These are phyloP conservation scores for Pichia sp. DNA, from an alignment of 1,139 yeast genomes.

Conservation along the genomic window DNA sequence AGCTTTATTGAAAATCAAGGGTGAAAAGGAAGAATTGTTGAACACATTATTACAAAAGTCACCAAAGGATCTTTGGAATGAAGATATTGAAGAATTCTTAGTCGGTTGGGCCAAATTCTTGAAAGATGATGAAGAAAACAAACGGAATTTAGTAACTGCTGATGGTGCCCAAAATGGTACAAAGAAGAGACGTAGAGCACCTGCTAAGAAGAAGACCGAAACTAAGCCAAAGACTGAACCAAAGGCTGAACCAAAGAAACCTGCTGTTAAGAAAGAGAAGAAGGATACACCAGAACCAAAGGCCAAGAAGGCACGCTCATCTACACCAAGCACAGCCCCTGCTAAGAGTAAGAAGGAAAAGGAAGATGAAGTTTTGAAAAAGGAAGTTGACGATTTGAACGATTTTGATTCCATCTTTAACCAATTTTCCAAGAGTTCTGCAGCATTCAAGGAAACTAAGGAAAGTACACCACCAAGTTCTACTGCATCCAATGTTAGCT, in stretches of 20 bases:
- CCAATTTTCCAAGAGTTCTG: conserved; percentile 17
- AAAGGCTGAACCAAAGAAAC: conserved; percentile 7
- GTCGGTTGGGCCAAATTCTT: conserved; percentile 65
- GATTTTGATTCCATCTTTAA: conserved; percentile 28
- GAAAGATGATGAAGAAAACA: conserved; percentile 47
- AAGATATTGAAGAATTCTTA: conserved; percentile 74
- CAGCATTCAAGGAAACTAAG: conserved; percentile 6
- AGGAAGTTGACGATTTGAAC: conserved; percentile 22
- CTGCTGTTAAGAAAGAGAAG: not conserved
- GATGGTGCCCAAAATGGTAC: conserved; percentile 21
- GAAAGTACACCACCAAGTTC: not conserved
- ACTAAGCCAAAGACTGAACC: conserved; percentile 11
- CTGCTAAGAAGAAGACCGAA: conserved; percentile 13
- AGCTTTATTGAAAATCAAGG: conserved; percentile 68
- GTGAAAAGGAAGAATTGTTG: conserved; percentile 70
- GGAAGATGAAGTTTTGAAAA: conserved; percentile 8
- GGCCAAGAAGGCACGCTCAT: not conserved
- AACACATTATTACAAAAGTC: conserved; percentile 61
- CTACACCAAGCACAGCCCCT: not conserved
- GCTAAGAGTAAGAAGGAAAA: conserved; percentile 1
- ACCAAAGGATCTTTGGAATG: conserved; percentile 88
- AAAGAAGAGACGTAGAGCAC: conserved; percentile 21
- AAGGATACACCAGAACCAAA: not conserved
- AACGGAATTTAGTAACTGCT: conserved; percentile 22
- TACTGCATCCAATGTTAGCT: conserved; percentile 1